phyloP scores from a whole-genome alignment of 2,329 filamentous ascomycete species.

The Dactylonectria macrodidyma region DNA sequence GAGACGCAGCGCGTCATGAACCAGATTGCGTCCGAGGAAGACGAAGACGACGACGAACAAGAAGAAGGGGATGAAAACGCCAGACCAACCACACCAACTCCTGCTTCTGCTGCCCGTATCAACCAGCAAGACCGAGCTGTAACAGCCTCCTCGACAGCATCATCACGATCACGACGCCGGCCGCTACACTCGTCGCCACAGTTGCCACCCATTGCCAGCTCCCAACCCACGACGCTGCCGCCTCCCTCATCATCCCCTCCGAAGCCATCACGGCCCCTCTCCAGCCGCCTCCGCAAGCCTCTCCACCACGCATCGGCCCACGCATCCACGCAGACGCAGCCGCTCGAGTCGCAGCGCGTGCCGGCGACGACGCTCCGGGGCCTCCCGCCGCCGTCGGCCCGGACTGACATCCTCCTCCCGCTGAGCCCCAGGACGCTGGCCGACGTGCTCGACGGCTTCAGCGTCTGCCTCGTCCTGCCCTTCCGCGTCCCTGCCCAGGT shows the following conservation, averaged over 20 bases:
- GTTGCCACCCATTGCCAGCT: constrained; percentile 26
- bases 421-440: constrained; percentile 63
- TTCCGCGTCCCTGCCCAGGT: constrained; percentile 70
- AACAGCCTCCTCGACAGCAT: constrained; percentile 33
- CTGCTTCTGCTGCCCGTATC: neutral
- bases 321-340: constrained; percentile 49
- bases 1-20: constrained; percentile 55
- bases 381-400: constrained; percentile 63
- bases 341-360: constrained; percentile 64
- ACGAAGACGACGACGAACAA: constrained; percentile 36
- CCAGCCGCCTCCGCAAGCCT: constrained; percentile 46
- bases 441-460: constrained; percentile 64
- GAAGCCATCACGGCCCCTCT: constrained; percentile 5
- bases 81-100: constrained; percentile 24
- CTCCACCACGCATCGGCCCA: constrained; percentile 41
- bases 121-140: constrained; percentile 1
- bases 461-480: constrained; percentile 69
- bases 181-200: constrained; percentile 29
- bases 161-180: constrained; percentile 29
- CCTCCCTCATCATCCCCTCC: constrained; percentile 26
- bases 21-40: constrained; percentile 50
- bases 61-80: constrained; percentile 18
- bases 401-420: constrained; percentile 69
- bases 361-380: constrained; percentile 63
- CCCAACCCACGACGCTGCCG: constrained; percentile 37